Evolutionary conservation across 371 early-diverging fungal species (phyloP).

Genomic region (Mucor velutinosus): DNA sequence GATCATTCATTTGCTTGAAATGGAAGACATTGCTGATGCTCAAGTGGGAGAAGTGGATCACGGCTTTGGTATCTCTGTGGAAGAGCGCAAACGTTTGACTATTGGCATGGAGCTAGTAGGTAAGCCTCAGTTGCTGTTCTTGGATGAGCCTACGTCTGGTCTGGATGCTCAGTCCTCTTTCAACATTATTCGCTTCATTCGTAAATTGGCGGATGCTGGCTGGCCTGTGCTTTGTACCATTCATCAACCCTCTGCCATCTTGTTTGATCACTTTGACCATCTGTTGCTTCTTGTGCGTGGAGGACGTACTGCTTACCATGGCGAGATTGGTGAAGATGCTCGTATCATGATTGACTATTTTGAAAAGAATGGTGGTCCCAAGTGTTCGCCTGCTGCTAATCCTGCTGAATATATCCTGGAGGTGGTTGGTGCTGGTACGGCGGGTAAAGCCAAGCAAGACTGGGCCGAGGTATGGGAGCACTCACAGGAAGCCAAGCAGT

Average conservation of each 20-base stretch:
- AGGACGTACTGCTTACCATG: constrained; percentile 75
- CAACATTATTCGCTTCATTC: constrained; percentile 66
- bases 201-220: constrained; percentile 58
- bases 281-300: constrained; percentile 72
- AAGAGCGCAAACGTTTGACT: constrained; percentile 66
- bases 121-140: constrained; percentile 70
- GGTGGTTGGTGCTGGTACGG: constrained; percentile 48
- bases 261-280: constrained; percentile 68
- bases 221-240: constrained; percentile 64
- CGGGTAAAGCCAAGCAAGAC: constrained; percentile 37
- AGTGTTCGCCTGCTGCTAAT: constrained; percentile 58
- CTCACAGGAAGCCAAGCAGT: constrained; percentile 25
- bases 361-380: constrained; percentile 61
- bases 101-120: constrained; percentile 74
- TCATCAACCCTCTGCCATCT: constrained; percentile 67
- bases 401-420: constrained; percentile 43
- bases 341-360: constrained; percentile 61
- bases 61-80: constrained; percentile 56
- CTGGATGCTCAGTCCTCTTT: constrained; percentile 70
- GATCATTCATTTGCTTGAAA: constrained; percentile 61
- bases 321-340: constrained; percentile 65
- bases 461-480: constrained; percentile 60
- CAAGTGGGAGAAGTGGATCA: constrained; percentile 48
- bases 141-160: constrained; percentile 85
- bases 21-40: constrained; percentile 56